Evolutionary conservation across 148 eudicot genomes (phyloP), one percentile per base, ranked within the genome.

Genomic region (Talinum fruticosum): DNA sequence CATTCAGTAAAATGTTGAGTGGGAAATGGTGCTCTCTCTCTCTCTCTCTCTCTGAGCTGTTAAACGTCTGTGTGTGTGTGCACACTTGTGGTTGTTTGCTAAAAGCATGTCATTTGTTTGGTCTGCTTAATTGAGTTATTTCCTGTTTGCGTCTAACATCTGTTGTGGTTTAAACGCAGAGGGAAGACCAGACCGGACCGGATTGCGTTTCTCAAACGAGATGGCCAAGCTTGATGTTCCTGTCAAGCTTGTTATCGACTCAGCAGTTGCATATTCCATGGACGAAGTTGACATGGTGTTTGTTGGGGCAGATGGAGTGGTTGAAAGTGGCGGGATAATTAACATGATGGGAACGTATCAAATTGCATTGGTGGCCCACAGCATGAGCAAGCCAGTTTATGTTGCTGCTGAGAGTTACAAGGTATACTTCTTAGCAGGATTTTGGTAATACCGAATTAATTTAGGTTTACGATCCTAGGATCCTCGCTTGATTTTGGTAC

Each of bases 321-420:
- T 95, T 30, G 99, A 95, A 83, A 92, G 97, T 79, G 99, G 97
- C 74, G 99, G 97, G 59, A 88, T 95, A 49, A 95, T 95, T 45
- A 95, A 95, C 85, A 95, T 95, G 98, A 95, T 95, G 99, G 98
- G 99, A 30, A 91, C 99, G 8, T 95, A 95, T 76, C 99, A 92
- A 86, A 92, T 92, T 83, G 97, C 97, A 14, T 78, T 94, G 84
- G 92, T 94, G 75, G 98, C 98, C 1, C 89, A 88, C 66, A 88
- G 89, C 93, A 90, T 92, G 97, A 87, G 89, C 82, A 94, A 95
- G 81, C 99, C 99, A 21, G 94, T 95, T 66, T 95, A 92, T 78
- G 97, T 92, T 70, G 94, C 99, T 82, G 99, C 99, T 74, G 97
- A 95, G 81, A 95, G 99, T 87, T 95, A 92, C 87, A 95, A 95